phyloP scores from a whole-genome alignment of 2,329 filamentous ascomycete species.

The Alternaria arbusti region DNA sequence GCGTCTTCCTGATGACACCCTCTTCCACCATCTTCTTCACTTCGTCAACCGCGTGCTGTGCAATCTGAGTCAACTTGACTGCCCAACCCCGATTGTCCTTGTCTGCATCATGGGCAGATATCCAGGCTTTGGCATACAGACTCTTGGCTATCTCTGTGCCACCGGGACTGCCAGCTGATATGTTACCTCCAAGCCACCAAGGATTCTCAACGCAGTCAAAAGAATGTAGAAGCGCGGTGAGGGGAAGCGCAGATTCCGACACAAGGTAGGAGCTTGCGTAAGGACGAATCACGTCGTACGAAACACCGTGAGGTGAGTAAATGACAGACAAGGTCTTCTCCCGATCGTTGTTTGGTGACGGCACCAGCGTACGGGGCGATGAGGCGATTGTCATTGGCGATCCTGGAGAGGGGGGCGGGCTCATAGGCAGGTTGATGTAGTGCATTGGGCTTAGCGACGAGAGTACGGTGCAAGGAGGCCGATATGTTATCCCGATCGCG shows the following conservation, averaged over 20 bases:
- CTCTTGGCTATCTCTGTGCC: constrained; percentile 64
- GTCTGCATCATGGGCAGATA: constrained; percentile 67
- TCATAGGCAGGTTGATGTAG: constrained; percentile 48
- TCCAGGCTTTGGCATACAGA: constrained; percentile 64
- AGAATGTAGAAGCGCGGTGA: constrained; percentile 69
- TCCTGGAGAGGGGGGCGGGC: constrained; percentile 42
- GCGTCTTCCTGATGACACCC: constrained; percentile 13
- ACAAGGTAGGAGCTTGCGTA: constrained; percentile 66
- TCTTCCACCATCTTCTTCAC: constrained; percentile 38
- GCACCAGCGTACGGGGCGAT: constrained; percentile 41
- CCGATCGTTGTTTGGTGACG: constrained; percentile 42
- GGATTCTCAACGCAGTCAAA: constrained; percentile 66
- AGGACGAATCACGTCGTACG: constrained; percentile 59
- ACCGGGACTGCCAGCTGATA: constrained; percentile 63
- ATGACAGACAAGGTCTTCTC: constrained; percentile 64
- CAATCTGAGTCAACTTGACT: constrained; percentile 58
- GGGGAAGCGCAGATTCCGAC: constrained; percentile 62
- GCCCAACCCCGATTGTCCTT: constrained; percentile 63
- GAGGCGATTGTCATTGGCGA: constrained; percentile 43
- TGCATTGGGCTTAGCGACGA: constrained; percentile 39
- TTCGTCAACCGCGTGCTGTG: constrained; percentile 38
- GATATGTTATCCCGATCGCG: constrained; percentile 75
- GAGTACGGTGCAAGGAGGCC: constrained; percentile 58
- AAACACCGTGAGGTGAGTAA: constrained; percentile 69
- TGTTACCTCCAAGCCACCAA: constrained; percentile 67